Evolutionary conservation across 306 rosid species (phyloP).

Genomic region (Cicer pinnatifidum): DNA sequence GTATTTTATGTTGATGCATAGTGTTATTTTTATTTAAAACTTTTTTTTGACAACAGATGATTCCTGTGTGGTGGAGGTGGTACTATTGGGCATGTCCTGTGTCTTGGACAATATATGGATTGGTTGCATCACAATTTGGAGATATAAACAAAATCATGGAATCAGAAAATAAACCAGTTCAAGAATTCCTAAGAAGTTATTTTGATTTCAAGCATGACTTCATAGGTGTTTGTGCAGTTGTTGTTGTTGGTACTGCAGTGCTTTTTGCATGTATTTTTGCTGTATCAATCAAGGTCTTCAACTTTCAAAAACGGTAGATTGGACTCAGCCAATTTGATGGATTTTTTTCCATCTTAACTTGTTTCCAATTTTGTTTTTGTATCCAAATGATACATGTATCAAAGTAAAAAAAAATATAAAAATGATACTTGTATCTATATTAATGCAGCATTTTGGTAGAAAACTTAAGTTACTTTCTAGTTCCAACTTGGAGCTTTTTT

Average conservation of each 20-base stretch:
- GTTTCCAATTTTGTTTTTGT: neutral
- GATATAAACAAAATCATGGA: slow-evolving; percentile 9
- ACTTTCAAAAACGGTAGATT: slow-evolving; percentile 59
- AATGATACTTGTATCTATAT: neutral
- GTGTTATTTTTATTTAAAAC: neutral
- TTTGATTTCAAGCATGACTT: slow-evolving; percentile 58
- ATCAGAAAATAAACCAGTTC: slow-evolving; percentile 32
- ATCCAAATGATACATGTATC: neutral
- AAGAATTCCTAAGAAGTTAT: neutral
- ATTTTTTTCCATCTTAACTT: slow-evolving; percentile 10
- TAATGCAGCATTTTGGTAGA: neutral
- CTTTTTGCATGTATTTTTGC: slow-evolving; percentile 57
- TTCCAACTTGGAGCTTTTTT: neutral
- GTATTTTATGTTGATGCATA: neutral
- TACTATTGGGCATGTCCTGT: slow-evolving; percentile 79
- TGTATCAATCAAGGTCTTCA: slow-evolving; percentile 52
- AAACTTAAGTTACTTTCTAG: neutral
- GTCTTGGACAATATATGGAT: slow-evolving; percentile 76
- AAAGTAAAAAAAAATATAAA: no score
- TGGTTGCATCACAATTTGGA: slow-evolving; percentile 69
- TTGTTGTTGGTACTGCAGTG: slow-evolving; percentile 42
- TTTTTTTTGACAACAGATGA: neutral
- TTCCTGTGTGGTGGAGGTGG: slow-evolving; percentile 84
- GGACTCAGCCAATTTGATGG: neutral
- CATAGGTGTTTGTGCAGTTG: slow-evolving; percentile 47